phyloP scores from a whole-genome alignment of 768 basidiomycete genomes.

The Neoboletus brunneissimus region DNA sequence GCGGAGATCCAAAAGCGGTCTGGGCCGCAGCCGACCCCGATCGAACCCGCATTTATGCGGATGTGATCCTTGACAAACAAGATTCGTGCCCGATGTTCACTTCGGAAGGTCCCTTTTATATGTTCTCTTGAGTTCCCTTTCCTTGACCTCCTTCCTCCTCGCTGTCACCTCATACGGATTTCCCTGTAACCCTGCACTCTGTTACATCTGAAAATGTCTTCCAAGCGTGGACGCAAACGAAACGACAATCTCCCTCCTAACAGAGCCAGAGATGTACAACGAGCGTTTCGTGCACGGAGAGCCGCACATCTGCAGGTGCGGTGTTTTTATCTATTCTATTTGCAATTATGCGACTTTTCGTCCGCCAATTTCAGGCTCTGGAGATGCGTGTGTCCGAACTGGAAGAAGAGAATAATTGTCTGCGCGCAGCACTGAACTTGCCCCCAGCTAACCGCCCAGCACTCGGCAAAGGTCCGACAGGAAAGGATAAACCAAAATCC shows the following conservation, averaged over 20 bases:
- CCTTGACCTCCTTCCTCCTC: constrained; percentile 31
- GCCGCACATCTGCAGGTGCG: constrained; percentile 82
- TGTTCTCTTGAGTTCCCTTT: constrained; percentile 37
- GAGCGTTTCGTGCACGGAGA: constrained; percentile 85
- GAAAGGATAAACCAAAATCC: constrained; percentile 73
- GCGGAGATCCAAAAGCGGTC: constrained; percentile 37
- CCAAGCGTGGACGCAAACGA: constrained; percentile 83
- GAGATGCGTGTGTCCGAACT: constrained; percentile 79
- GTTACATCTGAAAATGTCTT: constrained; percentile 54
- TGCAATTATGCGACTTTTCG: constrained; percentile 38
- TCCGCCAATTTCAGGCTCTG: constrained; percentile 53
- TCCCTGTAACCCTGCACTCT: constrained; percentile 8
- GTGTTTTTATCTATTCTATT: constrained; percentile 35
- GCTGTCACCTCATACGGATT: constrained; percentile 28
- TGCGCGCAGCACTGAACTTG: constrained; percentile 69
- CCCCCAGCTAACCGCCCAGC: constrained; percentile 70
- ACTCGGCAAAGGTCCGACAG: constrained; percentile 83
- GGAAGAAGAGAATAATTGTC: constrained; percentile 76
- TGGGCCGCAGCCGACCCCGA: constrained; percentile 38
- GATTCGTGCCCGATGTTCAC: constrained; percentile 34
- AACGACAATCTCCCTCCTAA: constrained; percentile 60
- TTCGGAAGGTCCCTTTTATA: constrained; percentile 38
- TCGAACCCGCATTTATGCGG: constrained; percentile 36
- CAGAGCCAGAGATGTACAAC: constrained; percentile 83
- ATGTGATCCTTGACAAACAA: constrained; percentile 36